A percentile compares a stretch with the other conserved stretches of the same genome.
These are phyloP conservation scores for Basipetospora sp. DNA, from an alignment of 2,329 filamentous ascomycete genomes.

Conservation along the genomic window DNA sequence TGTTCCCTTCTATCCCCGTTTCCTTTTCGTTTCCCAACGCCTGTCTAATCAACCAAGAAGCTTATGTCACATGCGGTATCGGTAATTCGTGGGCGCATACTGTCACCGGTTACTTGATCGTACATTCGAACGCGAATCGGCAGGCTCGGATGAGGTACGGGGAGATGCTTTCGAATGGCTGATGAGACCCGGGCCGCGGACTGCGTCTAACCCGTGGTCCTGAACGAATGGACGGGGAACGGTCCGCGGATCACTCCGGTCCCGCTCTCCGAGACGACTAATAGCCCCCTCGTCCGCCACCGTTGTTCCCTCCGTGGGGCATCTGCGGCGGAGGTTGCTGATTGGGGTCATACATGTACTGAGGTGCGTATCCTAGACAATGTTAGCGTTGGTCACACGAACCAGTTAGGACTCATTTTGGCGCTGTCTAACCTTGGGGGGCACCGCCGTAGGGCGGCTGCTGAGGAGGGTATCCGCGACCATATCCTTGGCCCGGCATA, in stretches of 20 bases:
- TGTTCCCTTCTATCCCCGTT: background rate
- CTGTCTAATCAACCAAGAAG: conserved; percentile 4
- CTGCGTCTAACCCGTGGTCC: too few relatives aligned
- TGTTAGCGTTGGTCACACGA: too few relatives aligned
- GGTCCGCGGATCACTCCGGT: too few relatives aligned
- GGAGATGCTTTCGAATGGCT: too few relatives aligned
- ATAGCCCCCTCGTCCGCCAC: conserved; percentile 23
- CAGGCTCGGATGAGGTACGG: too few relatives aligned
- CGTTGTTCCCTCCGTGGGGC: conserved; percentile 21
- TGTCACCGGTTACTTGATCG: conserved; percentile 12
- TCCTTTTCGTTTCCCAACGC: conserved; percentile 3
- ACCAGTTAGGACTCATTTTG: too few relatives aligned
- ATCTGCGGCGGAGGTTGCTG: conserved; percentile 22
- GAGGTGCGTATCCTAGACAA: conserved; percentile 5
- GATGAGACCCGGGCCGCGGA: too few relatives aligned
- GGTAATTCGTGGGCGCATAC: conserved; percentile 12
- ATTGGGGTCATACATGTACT: conserved; percentile 13
- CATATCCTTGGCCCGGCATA: conserved; percentile 24
- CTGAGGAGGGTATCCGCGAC: conserved; percentile 23
- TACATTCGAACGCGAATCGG: conserved; percentile 9
- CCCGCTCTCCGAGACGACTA: conserved; percentile 16
- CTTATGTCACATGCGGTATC: conserved; percentile 3
- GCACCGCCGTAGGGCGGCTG: conserved; percentile 21
- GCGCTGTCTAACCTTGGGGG: conserved; percentile 31
- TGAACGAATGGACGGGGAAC: too few relatives aligned